These are phyloP conservation scores for Dichotomocladium elegans DNA, from an alignment of 371 early-diverging fungal species.

Conservation along the genomic window DNA sequence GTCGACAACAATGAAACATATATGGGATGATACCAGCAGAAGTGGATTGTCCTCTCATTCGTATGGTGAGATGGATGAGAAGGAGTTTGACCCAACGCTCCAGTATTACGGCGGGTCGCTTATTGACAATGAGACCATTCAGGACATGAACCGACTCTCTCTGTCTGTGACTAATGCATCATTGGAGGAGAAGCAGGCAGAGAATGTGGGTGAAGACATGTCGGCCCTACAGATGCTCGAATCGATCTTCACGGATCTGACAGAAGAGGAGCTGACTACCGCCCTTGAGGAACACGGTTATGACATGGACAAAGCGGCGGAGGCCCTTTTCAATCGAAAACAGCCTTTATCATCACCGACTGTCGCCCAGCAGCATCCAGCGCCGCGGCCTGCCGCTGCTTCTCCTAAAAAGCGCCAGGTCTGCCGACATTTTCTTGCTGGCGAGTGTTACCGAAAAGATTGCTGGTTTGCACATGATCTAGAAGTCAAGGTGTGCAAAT, in stretches of 20 bases:
- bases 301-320: conserved; percentile 47
- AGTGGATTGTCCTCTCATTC: too few species aligned
- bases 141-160: conserved; percentile 33
- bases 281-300: conserved; percentile 43
- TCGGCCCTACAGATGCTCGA: conserved; percentile 54
- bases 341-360: background rate
- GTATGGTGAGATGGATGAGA: conserved; percentile 30
- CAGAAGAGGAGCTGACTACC: conserved; percentile 37
- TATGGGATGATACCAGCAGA: conserved; percentile 6
- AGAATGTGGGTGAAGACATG: conserved; percentile 50
- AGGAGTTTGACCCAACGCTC: conserved; percentile 45
- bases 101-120: conserved; percentile 39
- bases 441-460: conserved; percentile 72
- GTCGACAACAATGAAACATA: conserved; percentile 1
- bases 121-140: conserved; percentile 30
- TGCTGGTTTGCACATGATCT: conserved; percentile 83
- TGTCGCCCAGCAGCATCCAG: background rate
- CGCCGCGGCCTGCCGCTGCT: background rate
- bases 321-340: conserved; percentile 18
- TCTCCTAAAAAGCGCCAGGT: conserved; percentile 45
- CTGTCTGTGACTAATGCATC: conserved; percentile 29
- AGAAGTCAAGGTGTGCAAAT: conserved; percentile 69
- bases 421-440: conserved; percentile 74
- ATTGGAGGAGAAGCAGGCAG: conserved; percentile 27
- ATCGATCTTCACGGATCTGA: conserved; percentile 48